phyloP scores from a whole-genome alignment of 305 asterid genomes.

The Solanum hybrid region DNA sequence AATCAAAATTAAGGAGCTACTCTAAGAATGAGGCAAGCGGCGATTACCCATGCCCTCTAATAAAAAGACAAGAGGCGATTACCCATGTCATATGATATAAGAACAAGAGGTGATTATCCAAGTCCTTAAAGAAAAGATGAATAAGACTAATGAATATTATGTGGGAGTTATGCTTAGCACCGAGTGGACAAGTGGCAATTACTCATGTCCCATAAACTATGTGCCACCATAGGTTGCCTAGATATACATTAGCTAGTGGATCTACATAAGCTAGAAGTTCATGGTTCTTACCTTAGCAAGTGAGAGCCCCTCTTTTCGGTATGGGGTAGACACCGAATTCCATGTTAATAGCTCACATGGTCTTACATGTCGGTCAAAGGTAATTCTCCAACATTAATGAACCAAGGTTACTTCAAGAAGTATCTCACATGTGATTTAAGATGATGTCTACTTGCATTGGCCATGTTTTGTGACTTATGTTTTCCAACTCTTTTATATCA shows the following conservation, averaged over 20 bases:
- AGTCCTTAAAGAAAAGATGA: neutral
- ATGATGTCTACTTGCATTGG: neutral
- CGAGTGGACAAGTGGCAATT: neutral
- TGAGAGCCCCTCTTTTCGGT: neutral
- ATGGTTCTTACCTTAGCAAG: neutral
- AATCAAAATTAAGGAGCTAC: neutral
- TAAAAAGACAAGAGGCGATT: neutral
- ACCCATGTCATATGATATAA: neutral
- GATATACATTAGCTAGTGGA: neutral
- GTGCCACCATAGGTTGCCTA: neutral
- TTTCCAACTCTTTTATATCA: neutral
- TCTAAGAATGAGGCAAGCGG: neutral
- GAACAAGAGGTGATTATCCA: neutral
- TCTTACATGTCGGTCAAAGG: neutral
- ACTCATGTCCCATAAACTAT: neutral
- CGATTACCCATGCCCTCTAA: neutral
- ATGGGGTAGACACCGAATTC: neutral
- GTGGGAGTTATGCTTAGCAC: neutral
- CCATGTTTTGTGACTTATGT: neutral
- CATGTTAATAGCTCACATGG: neutral
- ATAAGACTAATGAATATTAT: neutral
- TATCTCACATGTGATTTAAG: neutral
- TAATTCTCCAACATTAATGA: neutral
- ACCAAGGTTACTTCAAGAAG: neutral
- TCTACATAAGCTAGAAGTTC: neutral